Evolutionary conservation across 177 flowering plant genomes (phyloP), one percentile per base, ranked within the genome.

Genomic region (Vitis hybrid): DNA sequence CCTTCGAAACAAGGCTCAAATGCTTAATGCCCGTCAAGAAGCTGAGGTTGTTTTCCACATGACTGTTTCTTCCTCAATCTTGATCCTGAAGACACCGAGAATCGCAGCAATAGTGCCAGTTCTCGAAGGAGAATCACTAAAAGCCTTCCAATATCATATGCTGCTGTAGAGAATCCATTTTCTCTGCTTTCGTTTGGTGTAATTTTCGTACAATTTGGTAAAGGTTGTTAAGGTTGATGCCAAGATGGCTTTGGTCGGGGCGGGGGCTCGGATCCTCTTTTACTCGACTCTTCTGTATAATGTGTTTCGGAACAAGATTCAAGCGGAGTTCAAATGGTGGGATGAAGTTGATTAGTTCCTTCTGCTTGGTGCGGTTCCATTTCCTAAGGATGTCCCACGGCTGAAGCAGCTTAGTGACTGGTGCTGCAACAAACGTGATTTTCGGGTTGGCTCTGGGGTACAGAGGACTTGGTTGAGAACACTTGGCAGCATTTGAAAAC

Each of bases 241-340:
- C 0, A 89, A 87, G 81, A 82, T 90, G 66, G 93, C 76, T 6
- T 65, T 90, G 60, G 88, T 91, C 13, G 92, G 92, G 54, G 97
- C 90, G 0, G 98, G 98, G 9, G 98, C 96, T 71, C 84, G 98
- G 73, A 77, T 87, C 72, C 79, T 93, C 12, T 93, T 93, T 72
- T 93, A 93, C 70, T 97, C 98, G 64, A 93, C 98, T 20, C 88
- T 93, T 70, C 61, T 93, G 57, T 93, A 93, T 74, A 92, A 93
- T 74, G 91, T 93, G 60, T 77, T 88, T 35, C 77, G 98, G 55
- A 86, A 90, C 84, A 93, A 87, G 76, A 68, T 89, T 60, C 82
- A 93, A 64, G 56, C 98, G 14, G 92, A 90, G 81, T 93, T 93
- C 84, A 74, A 89, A 51, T 93, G 98, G 98, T 93, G 98, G 98